phyloP scores from a whole-genome alignment of 495 filamentous ascomycete species.

The Neurospora africana region DNA sequence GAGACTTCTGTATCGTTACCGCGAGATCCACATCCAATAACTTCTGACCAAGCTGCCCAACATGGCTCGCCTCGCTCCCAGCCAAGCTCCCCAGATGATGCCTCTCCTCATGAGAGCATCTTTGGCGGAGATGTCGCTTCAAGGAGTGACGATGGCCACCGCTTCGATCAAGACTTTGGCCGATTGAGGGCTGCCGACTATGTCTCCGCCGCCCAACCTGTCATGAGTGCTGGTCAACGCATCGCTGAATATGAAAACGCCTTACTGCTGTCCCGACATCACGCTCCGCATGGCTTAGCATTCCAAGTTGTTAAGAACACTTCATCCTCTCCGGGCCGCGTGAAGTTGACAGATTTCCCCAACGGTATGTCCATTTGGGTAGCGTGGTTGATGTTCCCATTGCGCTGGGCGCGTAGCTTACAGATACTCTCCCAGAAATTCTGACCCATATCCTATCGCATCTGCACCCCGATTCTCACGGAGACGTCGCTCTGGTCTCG shows the following conservation, averaged over 20 bases:
- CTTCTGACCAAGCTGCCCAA: slow-evolving; percentile 41
- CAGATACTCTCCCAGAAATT: slow-evolving; percentile 50
- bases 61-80: slow-evolving; percentile 61
- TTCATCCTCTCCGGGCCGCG: slow-evolving; percentile 27
- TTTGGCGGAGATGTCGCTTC: slow-evolving; percentile 7
- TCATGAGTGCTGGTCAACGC: slow-evolving; percentile 41
- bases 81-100: slow-evolving; percentile 22
- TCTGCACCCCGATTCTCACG: slow-evolving; percentile 67
- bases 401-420: slow-evolving; percentile 9
- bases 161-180: slow-evolving; percentile 28
- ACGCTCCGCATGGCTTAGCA: slow-evolving; percentile 35
- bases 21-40: neutral
- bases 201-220: neutral
- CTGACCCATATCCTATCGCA: slow-evolving; percentile 87
- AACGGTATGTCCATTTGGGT: slow-evolving; percentile 52
- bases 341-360: slow-evolving; percentile 57
- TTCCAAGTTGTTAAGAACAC: slow-evolving; percentile 55
- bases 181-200: slow-evolving; percentile 29
- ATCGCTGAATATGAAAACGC: slow-evolving; percentile 68
- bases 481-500: slow-evolving; percentile 69
- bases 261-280: slow-evolving; percentile 33
- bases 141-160: slow-evolving; percentile 19
- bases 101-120: slow-evolving; percentile 20
- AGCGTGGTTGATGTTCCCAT: neutral
- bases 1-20: slow-evolving; percentile 36